A percentile compares a stretch with the other conserved stretches of the same genome.
These are phyloP conservation scores for Orbilia javanica DNA, from an alignment of 2,329 filamentous ascomycete species.

Conservation along the genomic window DNA sequence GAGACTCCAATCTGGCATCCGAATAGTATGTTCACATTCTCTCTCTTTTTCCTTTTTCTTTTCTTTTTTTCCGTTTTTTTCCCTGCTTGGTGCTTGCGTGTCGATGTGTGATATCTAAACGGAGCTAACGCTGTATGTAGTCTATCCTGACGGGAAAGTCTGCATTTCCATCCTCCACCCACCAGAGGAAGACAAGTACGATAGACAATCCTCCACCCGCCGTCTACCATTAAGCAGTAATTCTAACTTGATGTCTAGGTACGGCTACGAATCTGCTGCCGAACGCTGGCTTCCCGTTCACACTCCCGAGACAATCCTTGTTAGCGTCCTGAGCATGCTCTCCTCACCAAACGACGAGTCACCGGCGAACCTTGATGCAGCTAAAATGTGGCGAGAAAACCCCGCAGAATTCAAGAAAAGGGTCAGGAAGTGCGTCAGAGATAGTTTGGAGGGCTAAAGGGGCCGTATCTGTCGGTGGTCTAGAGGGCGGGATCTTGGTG, in stretches of 20 bases:
- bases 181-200: slow-evolving; percentile 86
- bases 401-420: slow-evolving; percentile 80
- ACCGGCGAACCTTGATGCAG: slow-evolving; percentile 94
- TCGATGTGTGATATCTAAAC: background rate
- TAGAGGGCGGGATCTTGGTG: background rate
- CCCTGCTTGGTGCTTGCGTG: too few species aligned
- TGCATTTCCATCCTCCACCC: slow-evolving; percentile 98
- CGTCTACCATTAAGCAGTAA: background rate
- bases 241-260: slow-evolving; percentile 54
- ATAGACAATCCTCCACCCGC: background rate
- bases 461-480: background rate
- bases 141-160: slow-evolving; percentile 87
- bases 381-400: slow-evolving; percentile 86
- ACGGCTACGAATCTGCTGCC: slow-evolving; percentile 88
- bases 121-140: slow-evolving; percentile 64
- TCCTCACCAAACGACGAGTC: slow-evolving; percentile 94
- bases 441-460: slow-evolving; percentile 75
- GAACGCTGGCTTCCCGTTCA: slow-evolving; percentile 97
- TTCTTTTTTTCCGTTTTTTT: too few species aligned
- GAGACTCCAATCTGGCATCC: slow-evolving; percentile 90
- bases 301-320: slow-evolving; percentile 90
- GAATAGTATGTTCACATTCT: slow-evolving; percentile 73
- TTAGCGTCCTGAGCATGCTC: slow-evolving; percentile 92
- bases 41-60: too few species aligned
- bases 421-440: slow-evolving; percentile 82